Conservation (phyloP, 176 grass and related monocot species). For the Aegilops umbellulata region DNA sequence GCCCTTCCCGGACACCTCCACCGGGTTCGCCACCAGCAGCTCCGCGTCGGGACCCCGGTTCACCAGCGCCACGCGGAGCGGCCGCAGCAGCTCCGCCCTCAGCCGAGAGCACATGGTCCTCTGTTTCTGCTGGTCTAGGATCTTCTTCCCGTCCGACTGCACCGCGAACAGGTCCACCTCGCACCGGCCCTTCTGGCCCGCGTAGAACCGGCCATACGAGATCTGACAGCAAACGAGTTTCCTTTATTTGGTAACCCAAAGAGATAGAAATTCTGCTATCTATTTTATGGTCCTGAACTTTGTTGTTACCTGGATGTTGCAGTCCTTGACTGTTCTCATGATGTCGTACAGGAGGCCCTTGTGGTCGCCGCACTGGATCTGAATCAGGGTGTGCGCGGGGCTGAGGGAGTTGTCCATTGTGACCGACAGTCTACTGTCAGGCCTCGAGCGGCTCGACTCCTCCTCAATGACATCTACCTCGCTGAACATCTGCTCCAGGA, state of each 20-base stretch:
- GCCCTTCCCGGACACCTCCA: conserved; percentile 69
- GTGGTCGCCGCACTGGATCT: conserved; percentile 64
- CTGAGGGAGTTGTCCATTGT: conserved; percentile 72
- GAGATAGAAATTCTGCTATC: too few species aligned
- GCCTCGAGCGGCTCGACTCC: conserved; percentile 1
- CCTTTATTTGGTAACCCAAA: too few species aligned
- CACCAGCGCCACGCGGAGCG: conserved; percentile 52
- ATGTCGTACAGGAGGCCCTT: conserved; percentile 87
- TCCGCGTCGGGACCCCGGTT: conserved; percentile 73
- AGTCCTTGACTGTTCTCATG: conserved; percentile 84
- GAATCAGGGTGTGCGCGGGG: conserved; percentile 70
- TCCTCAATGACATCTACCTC: conserved; percentile 41
- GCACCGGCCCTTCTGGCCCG: conserved; percentile 49
- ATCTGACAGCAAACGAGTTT: conserved; percentile 15
- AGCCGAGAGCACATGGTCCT: conserved; percentile 43
- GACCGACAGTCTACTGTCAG: conserved; percentile 28
- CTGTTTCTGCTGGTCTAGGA: conserved; percentile 60
- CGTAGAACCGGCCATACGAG: conserved; percentile 78
- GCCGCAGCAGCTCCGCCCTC: conserved; percentile 49
- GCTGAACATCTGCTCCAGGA: conserved; percentile 49
- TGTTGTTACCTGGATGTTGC: conserved; percentile 70
- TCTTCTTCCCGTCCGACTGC: conserved; percentile 74
- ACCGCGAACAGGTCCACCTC: conserved; percentile 79
- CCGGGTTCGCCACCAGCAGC: conserved; percentile 76
- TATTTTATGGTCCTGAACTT: too few species aligned